Percentiles rank a stretch among this genome's conserved stretches.
Conservation (phyloP, 768 basidiomycete species). For the Auricularia cornea region DNA sequence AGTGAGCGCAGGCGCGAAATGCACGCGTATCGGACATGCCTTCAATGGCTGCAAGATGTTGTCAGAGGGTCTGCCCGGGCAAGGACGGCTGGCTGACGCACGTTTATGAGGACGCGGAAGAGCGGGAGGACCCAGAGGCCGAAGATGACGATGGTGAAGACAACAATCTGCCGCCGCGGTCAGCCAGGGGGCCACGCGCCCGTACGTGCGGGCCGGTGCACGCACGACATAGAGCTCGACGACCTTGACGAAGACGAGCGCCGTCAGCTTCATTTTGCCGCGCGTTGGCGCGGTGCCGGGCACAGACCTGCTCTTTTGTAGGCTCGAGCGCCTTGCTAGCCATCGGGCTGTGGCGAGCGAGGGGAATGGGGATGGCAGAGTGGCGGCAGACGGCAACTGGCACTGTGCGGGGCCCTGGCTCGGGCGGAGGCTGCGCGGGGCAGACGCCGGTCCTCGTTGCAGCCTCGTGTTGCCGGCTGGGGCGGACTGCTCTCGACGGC, state of each 20-base stretch:
- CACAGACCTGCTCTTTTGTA: constrained; percentile 61
- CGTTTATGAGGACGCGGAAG: constrained; percentile 63
- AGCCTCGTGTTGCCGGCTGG: background rate
- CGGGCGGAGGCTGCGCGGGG: background rate
- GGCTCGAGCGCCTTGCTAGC: constrained; percentile 39
- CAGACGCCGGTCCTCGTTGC: background rate
- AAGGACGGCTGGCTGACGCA: no score
- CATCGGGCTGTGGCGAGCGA: constrained; percentile 29
- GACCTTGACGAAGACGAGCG: constrained; percentile 33
- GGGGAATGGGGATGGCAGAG: constrained; percentile 35
- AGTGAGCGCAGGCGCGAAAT: background rate
- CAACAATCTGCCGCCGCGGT: constrained; percentile 50
- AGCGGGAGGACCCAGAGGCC: constrained; percentile 85
- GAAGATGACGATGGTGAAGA: constrained; percentile 79
- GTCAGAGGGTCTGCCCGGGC: no score
- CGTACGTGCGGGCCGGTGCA: constrained; percentile 12
- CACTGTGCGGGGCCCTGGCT: constrained; percentile 1
- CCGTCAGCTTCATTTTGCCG: background rate
- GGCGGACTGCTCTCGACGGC: no score
- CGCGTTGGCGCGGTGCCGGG: constrained; percentile 12
- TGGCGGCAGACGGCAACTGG: constrained; percentile 21
- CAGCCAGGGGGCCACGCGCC: background rate
- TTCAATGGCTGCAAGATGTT: constrained; percentile 58
- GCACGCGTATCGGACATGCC: constrained; percentile 5
- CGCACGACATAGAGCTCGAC: constrained; percentile 71